Percentiles rank a stretch among this genome's conserved stretches.
phyloP scores from a whole-genome alignment of 2,329 filamentous ascomycete species.

The Neofusicoccum laricinum region DNA sequence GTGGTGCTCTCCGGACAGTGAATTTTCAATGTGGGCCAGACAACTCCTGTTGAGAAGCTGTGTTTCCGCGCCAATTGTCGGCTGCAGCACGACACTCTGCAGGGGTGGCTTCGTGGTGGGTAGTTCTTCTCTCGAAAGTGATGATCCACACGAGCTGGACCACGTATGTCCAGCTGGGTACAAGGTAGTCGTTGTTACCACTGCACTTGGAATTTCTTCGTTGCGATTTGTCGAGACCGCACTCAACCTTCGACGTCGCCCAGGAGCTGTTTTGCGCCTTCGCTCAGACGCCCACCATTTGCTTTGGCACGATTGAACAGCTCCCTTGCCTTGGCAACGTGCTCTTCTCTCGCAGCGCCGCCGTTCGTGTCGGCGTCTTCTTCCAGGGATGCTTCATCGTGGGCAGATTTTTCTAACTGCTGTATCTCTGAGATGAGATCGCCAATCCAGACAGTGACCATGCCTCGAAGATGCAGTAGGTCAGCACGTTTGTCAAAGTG shows the following conservation, averaged over 20 bases:
- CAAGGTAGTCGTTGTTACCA: neutral
- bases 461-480: slow-evolving; percentile 68
- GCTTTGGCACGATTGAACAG: slow-evolving; percentile 26
- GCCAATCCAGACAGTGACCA: slow-evolving; percentile 71
- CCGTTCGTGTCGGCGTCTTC: slow-evolving; percentile 19
- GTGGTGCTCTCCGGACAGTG: no score
- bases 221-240: neutral
- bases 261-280: slow-evolving; percentile 17
- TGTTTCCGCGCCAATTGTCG: no score
- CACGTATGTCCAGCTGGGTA: no score
- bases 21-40: no score
- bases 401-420: neutral
- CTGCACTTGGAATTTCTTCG: neutral
- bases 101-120: no score
- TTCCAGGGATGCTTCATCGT: slow-evolving; percentile 22
- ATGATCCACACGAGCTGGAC: no score
- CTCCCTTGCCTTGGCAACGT: slow-evolving; percentile 24
- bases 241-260: neutral
- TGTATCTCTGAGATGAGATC: slow-evolving; percentile 56
- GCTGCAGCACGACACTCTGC: no score
- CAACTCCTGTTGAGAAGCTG: no score
- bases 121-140: no score
- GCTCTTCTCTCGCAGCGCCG: slow-evolving; percentile 20
- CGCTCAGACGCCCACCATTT: slow-evolving; percentile 22
- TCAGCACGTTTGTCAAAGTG: slow-evolving; percentile 68